Evolutionary conservation across 1,284 basidiomycete genomes (phyloP), one percentile per base, ranked within the genome.

Genomic region (Cutaneotrichosporon sp.): DNA sequence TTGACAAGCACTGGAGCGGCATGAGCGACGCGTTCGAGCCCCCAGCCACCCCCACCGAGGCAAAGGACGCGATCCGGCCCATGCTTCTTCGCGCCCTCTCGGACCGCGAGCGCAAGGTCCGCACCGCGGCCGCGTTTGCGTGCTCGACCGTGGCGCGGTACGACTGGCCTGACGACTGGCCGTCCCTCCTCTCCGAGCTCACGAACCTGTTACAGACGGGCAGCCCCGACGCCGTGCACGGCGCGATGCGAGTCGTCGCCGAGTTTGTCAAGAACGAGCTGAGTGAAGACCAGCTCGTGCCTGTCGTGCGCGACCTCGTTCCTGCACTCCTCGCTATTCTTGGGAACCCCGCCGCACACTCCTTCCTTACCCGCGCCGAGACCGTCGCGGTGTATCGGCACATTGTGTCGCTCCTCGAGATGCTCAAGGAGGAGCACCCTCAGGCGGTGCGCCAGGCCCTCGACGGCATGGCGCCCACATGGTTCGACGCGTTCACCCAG

Each of bases 81-180:
- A 82, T 86, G 14, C 81, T 95, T 22, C 90, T 94, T 71, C 83
- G 84, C 46, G 90, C 90, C 0, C 84, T 97, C 13, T 91, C 90
- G n/a, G 91, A 95, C 75, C 83, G 86, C 1, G 83, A 87, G 72
- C 86, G 91, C 65, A 94, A 93, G 82, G 89, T 97, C 67, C 85
- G 93, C 56, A 85, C 89, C 5, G 82, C 89, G 54, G 62, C 65
- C 0, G 65, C 65, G 2, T 89, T 88, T 69, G 87, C 88, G 3
- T 79, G 94, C 20, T 92, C 93, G 13, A 86, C 86, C 1, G 89
- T 97, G 65, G 92, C 93, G 24, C 87, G 87, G 65, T 89, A 86
- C 66, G 93, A 97, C 80, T 97, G 92, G 92, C 93, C 94, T 11
- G 92, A 95, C 76, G 90, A 94, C 83, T 97, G 91, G 73, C 90